Evolutionary conservation across 352 stramenopile species (phyloP), one percentile per base, ranked within the genome.

Genomic region (Phytophthora podocarpi): DNA sequence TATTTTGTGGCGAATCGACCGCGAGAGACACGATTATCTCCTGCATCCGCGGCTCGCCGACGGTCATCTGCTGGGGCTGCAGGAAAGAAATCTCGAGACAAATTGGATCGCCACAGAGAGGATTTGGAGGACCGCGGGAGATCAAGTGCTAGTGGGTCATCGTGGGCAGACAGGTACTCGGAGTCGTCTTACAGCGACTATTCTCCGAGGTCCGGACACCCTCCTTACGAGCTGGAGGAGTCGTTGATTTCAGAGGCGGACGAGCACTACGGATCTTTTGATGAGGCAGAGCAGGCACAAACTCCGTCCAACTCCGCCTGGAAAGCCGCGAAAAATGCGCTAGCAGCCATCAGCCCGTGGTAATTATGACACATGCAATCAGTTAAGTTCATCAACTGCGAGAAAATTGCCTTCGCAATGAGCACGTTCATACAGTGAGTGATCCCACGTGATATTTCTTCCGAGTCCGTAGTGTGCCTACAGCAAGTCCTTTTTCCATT

Each of bases 1-100:
- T 95, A 95, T 59, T 95, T 95, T 65, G 85, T 95, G 26, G 86
- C 75, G 4, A 95, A 93, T 67, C 87, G 87, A 6, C 87, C 87
- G 13, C 82, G 78, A 15, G 74, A 87, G 20, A 64, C 27, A 24
- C 48, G 55, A 11, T 43, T 59, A 20, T 67, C 63, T 32, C 47
- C 63, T 43, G 34, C 41, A 16, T 69, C 67, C 36, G 51, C 31
- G 30, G 53, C 62, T 6, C 56, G 61, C 3, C 64, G 54, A 57
- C 46, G 46, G 54, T 65, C 63, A 31, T 64, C 55, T 42, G 45
- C 34, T 42, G 53, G 43, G 7, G n/a, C 32, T 47, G 43, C 31
- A 40, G 51, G 48, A 43, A 74, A 62, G 41, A 62, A 67, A 36
- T 32, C 53, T 46, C 61, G 49, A 35, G 62, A 54, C 21, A 65